Percentiles rank a stretch among this genome's conserved stretches.
Conservation (phyloP, 2,329 filamentous ascomycete genomes). For the Dryadomyces sulphureus region DNA sequence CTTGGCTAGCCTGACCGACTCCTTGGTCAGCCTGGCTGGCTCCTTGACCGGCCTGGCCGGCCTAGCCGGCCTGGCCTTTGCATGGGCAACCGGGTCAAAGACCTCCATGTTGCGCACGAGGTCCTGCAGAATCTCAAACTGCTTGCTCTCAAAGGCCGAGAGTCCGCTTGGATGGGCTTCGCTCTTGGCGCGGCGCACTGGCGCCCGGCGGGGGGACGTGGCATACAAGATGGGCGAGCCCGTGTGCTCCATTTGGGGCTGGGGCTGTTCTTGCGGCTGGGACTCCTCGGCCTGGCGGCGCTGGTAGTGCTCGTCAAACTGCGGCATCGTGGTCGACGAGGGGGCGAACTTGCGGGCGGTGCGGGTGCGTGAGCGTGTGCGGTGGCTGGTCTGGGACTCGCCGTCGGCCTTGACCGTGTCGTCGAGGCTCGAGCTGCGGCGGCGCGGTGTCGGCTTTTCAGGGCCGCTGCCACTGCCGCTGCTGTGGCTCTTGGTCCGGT, state of each 20-base stretch:
- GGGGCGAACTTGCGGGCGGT: not conserved
- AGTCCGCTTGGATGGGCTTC: not conserved
- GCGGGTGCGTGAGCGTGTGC: not conserved
- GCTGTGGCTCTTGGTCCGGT: constrained; percentile 31
- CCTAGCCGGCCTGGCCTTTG: not conserved
- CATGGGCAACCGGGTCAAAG: not conserved
- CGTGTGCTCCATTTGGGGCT: not conserved
- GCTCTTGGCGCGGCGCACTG: too few relatives aligned
- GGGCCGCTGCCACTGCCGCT: constrained; percentile 14
- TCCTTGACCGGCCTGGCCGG: not conserved
- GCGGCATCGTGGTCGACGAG: constrained; percentile 5
- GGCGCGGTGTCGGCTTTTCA: constrained; percentile 13
- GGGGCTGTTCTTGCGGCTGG: not conserved
- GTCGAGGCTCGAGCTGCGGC: constrained; percentile 19
- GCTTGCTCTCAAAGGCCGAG: constrained; percentile 12
- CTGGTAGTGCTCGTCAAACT: constrained; percentile 9
- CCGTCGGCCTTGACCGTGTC: constrained; percentile 10
- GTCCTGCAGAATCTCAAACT: constrained; percentile 9
- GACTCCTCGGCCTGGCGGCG: constrained; percentile 2
- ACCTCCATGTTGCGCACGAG: constrained; percentile 7
- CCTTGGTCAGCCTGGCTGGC: not conserved
- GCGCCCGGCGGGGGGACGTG: too few relatives aligned
- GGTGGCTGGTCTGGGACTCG: not conserved
- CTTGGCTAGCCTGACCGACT: not conserved
- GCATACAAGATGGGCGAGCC: constrained; percentile 7